Conservation (phyloP, 768 basidiomycete species). For the Scleroderma citrinum region DNA sequence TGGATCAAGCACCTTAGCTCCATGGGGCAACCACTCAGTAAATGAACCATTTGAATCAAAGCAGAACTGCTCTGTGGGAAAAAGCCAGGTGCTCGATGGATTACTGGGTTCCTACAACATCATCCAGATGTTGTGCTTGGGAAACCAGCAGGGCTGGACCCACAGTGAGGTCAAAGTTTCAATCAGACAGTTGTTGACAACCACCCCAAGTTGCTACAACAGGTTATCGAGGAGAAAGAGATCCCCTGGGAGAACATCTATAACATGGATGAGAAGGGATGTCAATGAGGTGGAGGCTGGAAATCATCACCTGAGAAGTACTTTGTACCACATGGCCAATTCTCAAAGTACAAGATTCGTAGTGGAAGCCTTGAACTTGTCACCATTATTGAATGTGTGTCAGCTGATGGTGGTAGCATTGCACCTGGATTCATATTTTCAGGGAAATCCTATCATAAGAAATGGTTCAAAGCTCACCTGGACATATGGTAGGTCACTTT, state of each 20-base stretch:
- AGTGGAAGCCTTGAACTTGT: slow-evolving; percentile 38
- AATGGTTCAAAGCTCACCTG: slow-evolving; percentile 23
- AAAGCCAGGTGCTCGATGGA: slow-evolving; percentile 9
- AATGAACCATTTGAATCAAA: slow-evolving; percentile 6
- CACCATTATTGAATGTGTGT: slow-evolving; percentile 41
- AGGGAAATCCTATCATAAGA: slow-evolving; percentile 16
- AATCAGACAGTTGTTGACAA: slow-evolving; percentile 24
- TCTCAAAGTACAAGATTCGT: slow-evolving; percentile 12
- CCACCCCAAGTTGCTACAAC: slow-evolving; percentile 20
- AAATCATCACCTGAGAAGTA: slow-evolving; percentile 14
- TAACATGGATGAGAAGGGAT: slow-evolving; percentile 35
- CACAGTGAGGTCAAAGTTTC: slow-evolving; percentile 28
- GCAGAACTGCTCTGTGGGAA: slow-evolving; percentile 1
- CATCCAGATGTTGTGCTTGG: slow-evolving; percentile 18
- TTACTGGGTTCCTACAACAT: slow-evolving; percentile 15
- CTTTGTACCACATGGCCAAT: slow-evolving; percentile 5
- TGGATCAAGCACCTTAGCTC: slow-evolving; percentile 10
- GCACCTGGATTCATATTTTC: slow-evolving; percentile 36
- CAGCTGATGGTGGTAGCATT: slow-evolving; percentile 33
- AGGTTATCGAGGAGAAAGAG: slow-evolving; percentile 15
- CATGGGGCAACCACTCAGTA: slow-evolving; percentile 10
- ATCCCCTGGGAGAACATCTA: slow-evolving; percentile 29
- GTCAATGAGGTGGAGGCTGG: slow-evolving; percentile 25
- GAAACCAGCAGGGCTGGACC: slow-evolving; percentile 28
- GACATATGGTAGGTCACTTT: slow-evolving; percentile 14